A percentile compares a stretch with the other conserved stretches of the same genome.
Evolutionary conservation across 2,329 filamentous ascomycete genomes (phyloP).

Genomic region (Xylaria multiplex): DNA sequence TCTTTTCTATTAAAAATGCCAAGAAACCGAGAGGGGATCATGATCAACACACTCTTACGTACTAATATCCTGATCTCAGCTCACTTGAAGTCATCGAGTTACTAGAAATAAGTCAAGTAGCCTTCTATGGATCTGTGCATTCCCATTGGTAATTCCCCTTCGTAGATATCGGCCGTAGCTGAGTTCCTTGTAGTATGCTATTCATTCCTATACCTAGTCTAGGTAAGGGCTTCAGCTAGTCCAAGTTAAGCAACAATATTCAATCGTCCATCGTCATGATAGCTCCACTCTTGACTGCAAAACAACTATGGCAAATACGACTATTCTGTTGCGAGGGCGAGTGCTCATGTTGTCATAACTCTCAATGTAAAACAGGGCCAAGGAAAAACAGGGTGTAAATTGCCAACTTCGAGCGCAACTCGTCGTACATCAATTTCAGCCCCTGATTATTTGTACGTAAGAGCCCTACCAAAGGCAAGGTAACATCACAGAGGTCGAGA

Average conservation of each 20-base stretch:
- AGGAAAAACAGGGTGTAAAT: not conserved
- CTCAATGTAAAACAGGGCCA: conserved; percentile 9
- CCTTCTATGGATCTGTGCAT: not conserved
- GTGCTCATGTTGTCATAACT: conserved; percentile 21
- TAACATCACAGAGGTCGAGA: conserved; percentile 7
- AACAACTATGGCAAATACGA: not conserved
- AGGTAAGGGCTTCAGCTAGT: too few relatives aligned
- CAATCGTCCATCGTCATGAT: conserved; percentile 6
- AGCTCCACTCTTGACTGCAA: not conserved
- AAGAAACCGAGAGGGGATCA: conserved; percentile 2
- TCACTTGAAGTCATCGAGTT: not conserved
- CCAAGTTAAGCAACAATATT: conserved; percentile 1
- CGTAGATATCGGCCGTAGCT: not conserved
- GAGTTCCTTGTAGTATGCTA: too few relatives aligned
- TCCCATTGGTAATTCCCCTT: not conserved
- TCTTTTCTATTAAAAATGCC: conserved; percentile 8
- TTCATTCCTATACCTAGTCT: too few relatives aligned
- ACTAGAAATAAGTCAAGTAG: not conserved
- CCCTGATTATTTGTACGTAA: conserved; percentile 29
- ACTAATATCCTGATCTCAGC: too few relatives aligned
- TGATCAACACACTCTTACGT: not conserved
- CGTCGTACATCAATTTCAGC: not conserved
- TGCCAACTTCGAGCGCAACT: conserved; percentile 5
- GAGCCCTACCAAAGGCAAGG: not conserved
- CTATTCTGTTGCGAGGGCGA: conserved; percentile 4